Base-by-base conservation (phyloP, 371 early-diverging fungal genomes). In the Fennellomyces sp. region DNA sequence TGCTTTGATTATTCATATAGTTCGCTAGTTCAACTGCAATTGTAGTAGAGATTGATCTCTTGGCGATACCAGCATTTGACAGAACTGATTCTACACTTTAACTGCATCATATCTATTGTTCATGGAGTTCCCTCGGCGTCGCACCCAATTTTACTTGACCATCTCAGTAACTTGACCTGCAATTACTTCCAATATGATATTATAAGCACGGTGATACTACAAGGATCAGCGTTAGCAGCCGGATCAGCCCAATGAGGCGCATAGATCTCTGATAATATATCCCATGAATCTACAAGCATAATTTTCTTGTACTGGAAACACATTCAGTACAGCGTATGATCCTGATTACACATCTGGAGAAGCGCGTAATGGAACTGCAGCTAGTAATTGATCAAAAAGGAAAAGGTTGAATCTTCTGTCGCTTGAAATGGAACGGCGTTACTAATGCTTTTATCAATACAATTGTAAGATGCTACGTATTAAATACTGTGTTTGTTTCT, bases 1-100 rank as follows among this genome's bases (percentile, higher is more conserved):
- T 76, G 74, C 80, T 72, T 71, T 76, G 80, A 47, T 76, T 69
- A 2, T 53, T 27, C 17, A 79, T 76, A 5, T 76, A 79, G 15
- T 69, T 72, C 17, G 51, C 65, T 36, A 79, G 36, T 50, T 76
- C 76, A 56, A 61, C 57, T 5, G 60, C 63, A 54, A 76, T 76
- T 33, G 68, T 64, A 23, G 70, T 61, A 4, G 48, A 58, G 17
- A 75, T 55, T 23, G 19, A 21, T n/a, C 70, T 70, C 11, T 49
- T 39, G 27, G 64, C 65, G 19, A 79, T 72, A 26, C 61, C 45
- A 17, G 59, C 61, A 56, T 64, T 69, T 54, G 17, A 21, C 72
- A 70, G 57, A 74, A 74, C 12, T 56, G 61, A 28, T 56, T 53
- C 80, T 76, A 79, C 8, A 79, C 41, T 23, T 64, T 35, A 10